Base-by-base conservation (phyloP, 768 basidiomycete genomes). In the Xerocomus brunneocitrinus region DNA sequence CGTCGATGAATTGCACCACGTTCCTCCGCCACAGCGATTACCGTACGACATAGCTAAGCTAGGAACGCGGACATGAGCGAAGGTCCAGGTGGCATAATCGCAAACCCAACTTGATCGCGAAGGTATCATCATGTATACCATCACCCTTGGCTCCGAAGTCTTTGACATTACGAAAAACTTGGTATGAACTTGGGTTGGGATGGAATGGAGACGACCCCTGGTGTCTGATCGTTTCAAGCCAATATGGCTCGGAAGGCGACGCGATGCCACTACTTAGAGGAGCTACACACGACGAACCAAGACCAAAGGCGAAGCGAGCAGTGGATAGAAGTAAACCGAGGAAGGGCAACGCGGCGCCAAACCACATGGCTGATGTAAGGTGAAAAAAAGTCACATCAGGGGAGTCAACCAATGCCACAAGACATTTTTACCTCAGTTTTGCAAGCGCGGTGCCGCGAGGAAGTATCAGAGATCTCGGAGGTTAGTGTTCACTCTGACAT, bases 91-190 rank as follows among this genome's bases (percentile, higher is more conserved):
- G 25, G 5, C 2, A 0, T 52, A 4, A 38, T 3, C 52, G 24
- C 28, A 53, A 5, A 40, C 39, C 49, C 16, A 49, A 84, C 85
- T 86, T 88, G 66, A 89, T 88, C 2, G 89, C 87, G 24, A 71
- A 77, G 6, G 89, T 88, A 58, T 91, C 89, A 61, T 91, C 89
- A 5, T 82, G 79, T 2, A 81, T 69, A 50, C 89, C 89, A 67
- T 87, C 80, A n/a, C 74, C 75, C 49, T 66, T 72, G 47, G 81
- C 81, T 49, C 81, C 75, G 54, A 72, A 78, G 50, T 76, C 74
- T 55, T 85, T 88, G 44, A 91, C 88, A 60, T 89, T 90, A 38
- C 89, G 78, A 67, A 87, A 89, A 13, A 89, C 85, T 46, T 81
- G 73, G 65, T 89, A 91, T 6, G 68, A 64, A 38, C 64, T 74